Conservation (phyloP, 1,284 basidiomycete genomes). For the Moesziomyces sp. region DNA sequence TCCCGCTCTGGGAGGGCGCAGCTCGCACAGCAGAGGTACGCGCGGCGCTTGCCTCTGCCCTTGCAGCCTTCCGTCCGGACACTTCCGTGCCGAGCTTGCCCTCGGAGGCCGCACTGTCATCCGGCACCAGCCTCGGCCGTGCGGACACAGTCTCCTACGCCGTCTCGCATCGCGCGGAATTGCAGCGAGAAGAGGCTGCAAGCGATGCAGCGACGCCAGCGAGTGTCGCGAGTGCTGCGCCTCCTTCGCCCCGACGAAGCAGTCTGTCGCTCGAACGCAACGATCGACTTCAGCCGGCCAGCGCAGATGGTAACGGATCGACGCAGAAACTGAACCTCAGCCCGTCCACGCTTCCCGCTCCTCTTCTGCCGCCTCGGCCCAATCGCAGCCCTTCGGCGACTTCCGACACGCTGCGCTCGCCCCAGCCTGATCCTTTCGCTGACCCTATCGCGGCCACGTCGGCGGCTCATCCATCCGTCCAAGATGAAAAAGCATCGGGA, state of each 20-base stretch:
- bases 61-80: conserved; percentile 38
- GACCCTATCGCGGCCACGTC: conserved; percentile 15
- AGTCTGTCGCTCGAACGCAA: conserved; percentile 22
- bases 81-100: conserved; percentile 34
- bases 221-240: background rate
- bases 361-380: conserved; percentile 39
- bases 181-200: conserved; percentile 19
- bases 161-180: conserved; percentile 37
- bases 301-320: conserved; percentile 9
- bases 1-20: conserved; percentile 53
- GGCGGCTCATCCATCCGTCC: background rate
- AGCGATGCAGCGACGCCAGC: conserved; percentile 1
- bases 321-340: conserved; percentile 41
- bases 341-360: conserved; percentile 36
- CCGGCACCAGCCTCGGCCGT: conserved; percentile 26
- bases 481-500: conserved; percentile 12
- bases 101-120: conserved; percentile 10
- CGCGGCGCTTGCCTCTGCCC: conserved; percentile 50
- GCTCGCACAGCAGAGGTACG: conserved; percentile 51
- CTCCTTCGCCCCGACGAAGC: conserved; percentile 11
- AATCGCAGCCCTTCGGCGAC: conserved; percentile 27
- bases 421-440: conserved; percentile 31
- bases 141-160: conserved; percentile 43
- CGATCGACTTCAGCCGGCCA: conserved; percentile 17
- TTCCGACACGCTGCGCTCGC: conserved; percentile 24